These are phyloP conservation scores for Marchantia polymorpha DNA, from an alignment of 225 moss, liverwort and hornwort genomes.

Conservation along the genomic window DNA sequence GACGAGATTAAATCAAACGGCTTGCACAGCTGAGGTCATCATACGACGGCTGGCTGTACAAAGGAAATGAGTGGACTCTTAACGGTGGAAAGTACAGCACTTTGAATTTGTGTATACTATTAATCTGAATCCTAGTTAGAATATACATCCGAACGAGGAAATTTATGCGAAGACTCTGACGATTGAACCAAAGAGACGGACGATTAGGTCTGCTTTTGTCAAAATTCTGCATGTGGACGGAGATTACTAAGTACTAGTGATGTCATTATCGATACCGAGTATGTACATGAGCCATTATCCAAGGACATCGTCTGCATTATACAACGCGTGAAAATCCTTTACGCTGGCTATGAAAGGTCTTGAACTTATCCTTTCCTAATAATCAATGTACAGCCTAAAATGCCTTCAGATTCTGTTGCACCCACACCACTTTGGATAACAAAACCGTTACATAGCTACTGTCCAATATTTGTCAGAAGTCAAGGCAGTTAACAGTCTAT, in stretches of 20 bases:
- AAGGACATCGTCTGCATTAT: neutral
- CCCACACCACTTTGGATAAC: neutral
- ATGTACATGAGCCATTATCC: neutral
- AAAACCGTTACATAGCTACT: neutral
- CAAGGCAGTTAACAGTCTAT: neutral
- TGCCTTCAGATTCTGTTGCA: neutral
- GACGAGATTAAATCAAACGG: neutral
- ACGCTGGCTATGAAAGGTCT: neutral
- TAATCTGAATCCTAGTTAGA: neutral
- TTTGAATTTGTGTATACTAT: neutral
- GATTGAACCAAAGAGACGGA: slow-evolving; percentile 3
- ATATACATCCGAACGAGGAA: neutral
- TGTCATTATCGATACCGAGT: neutral
- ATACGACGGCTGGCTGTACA: neutral
- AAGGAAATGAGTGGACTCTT: too few relatives aligned
- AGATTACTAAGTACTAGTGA: neutral
- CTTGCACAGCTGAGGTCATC: neutral
- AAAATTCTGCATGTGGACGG: slow-evolving; percentile 1
- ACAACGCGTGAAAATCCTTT: neutral
- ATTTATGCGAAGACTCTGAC: neutral
- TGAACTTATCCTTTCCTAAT: neutral
- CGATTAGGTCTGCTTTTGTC: neutral
- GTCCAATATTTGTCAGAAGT: neutral
- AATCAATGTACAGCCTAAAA: neutral
- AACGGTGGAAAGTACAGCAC: neutral